Evolutionary conservation across 2,329 filamentous ascomycete genomes (phyloP), one percentile per base, ranked within the genome.

Genomic region (Colletotrichum echinochloae): DNA sequence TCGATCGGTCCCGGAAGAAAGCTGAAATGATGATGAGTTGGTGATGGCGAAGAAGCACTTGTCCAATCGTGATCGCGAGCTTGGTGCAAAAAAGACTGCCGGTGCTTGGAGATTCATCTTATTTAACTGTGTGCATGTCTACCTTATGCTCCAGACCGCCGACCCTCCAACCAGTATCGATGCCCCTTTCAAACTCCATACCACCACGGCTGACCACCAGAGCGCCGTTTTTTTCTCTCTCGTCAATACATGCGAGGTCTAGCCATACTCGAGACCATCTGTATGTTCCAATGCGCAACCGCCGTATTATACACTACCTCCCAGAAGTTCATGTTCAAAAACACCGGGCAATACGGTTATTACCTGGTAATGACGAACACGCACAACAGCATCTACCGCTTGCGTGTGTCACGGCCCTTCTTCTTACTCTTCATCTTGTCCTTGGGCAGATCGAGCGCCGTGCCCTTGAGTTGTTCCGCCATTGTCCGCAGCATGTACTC

Each of bases 401-500:
- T 89, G 70, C 88, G 81, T 49, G 82, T 87, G 71, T 90, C 88
- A 73, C 87, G 88, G 61, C 88, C 87, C 76, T 83, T 85, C 78
- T 84, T 89, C 79, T 88, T 90, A 44, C 84, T 84, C 79, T 86
- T 90, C 78, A 89, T 90, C 79, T 88, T 90, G 75, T 91, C 89
- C 80, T 86, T 89, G 6, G 90, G 90, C 37, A 91, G 77, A 73
- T 91, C 89, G 66, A 91, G 79, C 60, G 88, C 84, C 30, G 88
- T 89, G 57, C 87, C 84, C 75, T 87, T 86, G 28, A 91, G 82
- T 77, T 86, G 84, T 73, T 82, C 90, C 55, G 87, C 86, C 90
- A 95, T 93, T 66, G 88, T 87, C 44, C 83, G 82, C 60, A 96
- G 82, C 86, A 96, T 91, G 77, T 92, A 94, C 61, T 94, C 90